Evolutionary conservation across 805 yeast genomes (phyloP).

Genomic region (Yarrowia yakushimensis): DNA sequence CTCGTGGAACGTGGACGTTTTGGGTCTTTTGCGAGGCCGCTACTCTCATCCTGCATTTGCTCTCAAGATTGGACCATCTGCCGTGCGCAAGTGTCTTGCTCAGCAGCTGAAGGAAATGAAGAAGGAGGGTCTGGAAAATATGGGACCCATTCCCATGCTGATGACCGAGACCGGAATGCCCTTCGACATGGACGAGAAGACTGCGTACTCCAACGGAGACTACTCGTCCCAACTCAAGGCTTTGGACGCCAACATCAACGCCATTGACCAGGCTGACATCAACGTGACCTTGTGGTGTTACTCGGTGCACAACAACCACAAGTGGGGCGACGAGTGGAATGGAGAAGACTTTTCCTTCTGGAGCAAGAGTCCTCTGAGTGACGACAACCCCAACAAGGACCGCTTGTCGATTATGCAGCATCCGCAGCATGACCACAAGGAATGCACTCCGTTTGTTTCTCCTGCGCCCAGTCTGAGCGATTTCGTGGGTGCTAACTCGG

Average conservation of each 20-base stretch:
- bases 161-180: conserved; percentile 95
- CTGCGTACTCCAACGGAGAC: conserved; percentile 58
- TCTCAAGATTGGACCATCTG: conserved; percentile 60
- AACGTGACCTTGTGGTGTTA: conserved; percentile 85
- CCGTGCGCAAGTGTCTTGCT: conserved; percentile 64
- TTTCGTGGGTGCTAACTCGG: conserved; percentile 2
- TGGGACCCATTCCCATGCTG: conserved; percentile 69
- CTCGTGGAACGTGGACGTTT: conserved; percentile 75
- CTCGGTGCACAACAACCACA: conserved; percentile 62
- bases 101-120: conserved; percentile 63
- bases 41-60: conserved; percentile 75
- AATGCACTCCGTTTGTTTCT: conserved; percentile 13
- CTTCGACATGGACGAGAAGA: conserved; percentile 81
- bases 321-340: conserved; percentile 89
- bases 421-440: neutral
- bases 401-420: neutral
- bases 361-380: conserved; percentile 49
- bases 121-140: conserved; percentile 51
- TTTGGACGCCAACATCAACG: conserved; percentile 72
- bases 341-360: conserved; percentile 86
- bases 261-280: conserved; percentile 67
- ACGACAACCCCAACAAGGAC: conserved; percentile 9
- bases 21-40: conserved; percentile 74
- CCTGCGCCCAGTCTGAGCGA: conserved; percentile 8
- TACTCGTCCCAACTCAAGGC: conserved; percentile 72